Evolutionary conservation across 495 filamentous ascomycete species (phyloP), one percentile per base, ranked within the genome.

Genomic region (Rostrohypoxylon terebratum): DNA sequence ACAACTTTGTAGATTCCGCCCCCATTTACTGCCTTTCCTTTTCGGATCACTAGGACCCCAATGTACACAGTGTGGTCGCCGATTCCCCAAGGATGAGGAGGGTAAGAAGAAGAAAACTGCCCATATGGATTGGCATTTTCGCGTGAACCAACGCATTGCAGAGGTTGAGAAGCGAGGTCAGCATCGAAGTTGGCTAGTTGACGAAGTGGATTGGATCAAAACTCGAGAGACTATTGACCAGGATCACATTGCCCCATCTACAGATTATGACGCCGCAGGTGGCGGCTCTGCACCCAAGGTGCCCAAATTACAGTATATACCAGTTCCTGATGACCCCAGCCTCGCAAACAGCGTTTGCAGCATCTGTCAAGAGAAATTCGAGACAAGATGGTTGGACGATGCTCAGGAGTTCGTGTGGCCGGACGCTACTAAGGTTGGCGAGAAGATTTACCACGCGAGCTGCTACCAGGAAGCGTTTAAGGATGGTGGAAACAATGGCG

Each of bases 121-220:
- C 1, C 96, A 99, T 81, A 86, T 98, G 79, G 96, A 99, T 78
- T 98, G 95, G 96, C 96, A 99, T 79, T 99, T 99, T 83, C 88
- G 90, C 31, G 95, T 95, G 2, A 95, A 97, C 77, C 92, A 93
- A 78, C 91, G 94, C 23, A 91, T 96, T 83, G 88, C 88, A 5
- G 95, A 98, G 44, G 89, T 89, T 42, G 88, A 91, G 69, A 92
- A 89, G 77, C 87, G 93, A 45, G 94, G 92, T 9, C 92, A 96
- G 72, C 93, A 93, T 74, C 89, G 96, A 34, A 94, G 91, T 78
- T 98, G 93, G 93, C 97, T 96, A 77, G 91, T 97, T 53, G 93
- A 94, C 76, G 93, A 97, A 83, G 82, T 92, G 86, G 94, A 97
- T 77, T 98, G 94, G 94, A 93, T 97, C 64, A 91, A 90, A 75